Conservation (phyloP, 1,284 basidiomycete genomes). For the Neonothopanus nambi region DNA sequence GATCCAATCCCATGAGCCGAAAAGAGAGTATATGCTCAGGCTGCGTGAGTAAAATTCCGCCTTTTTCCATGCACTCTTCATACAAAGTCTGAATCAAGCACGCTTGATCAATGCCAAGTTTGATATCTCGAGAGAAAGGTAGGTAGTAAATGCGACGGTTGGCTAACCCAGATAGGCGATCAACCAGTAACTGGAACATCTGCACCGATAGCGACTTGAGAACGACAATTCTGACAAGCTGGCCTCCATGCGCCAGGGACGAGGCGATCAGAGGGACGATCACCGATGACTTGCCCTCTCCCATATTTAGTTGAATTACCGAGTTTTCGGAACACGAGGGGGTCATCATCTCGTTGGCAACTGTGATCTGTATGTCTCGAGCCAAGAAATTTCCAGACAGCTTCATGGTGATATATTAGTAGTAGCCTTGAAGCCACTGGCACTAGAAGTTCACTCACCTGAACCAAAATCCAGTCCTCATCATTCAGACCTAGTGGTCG, state of each 20-base stretch:
- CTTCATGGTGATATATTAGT: too few species aligned
- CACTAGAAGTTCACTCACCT: conserved; percentile 38
- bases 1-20: too few species aligned
- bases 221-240: too few species aligned
- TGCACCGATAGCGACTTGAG: conserved; percentile 40
- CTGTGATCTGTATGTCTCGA: too few species aligned
- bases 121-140: conserved; percentile 45
- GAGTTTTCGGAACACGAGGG: conserved; percentile 37
- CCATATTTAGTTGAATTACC: conserved; percentile 56
- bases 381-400: too few species aligned
- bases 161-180: conserved; percentile 40
- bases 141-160: conserved; percentile 47
- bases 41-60: too few species aligned
- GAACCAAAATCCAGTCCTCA: conserved; percentile 48
- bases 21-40: too few species aligned
- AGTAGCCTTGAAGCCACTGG: too few species aligned
- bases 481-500: conserved; percentile 21
- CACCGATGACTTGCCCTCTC: conserved; percentile 57
- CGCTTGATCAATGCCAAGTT: too few species aligned
- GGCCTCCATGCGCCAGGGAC: conserved; percentile 45
- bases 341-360: conserved; percentile 52
- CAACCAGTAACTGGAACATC: conserved; percentile 49
- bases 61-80: too few species aligned
- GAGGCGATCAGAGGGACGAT: conserved; percentile 45
- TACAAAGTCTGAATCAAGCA: too few species aligned